Base-by-base conservation (phyloP, 148 eudicot species). In the Fagopyrum esculentum region DNA sequence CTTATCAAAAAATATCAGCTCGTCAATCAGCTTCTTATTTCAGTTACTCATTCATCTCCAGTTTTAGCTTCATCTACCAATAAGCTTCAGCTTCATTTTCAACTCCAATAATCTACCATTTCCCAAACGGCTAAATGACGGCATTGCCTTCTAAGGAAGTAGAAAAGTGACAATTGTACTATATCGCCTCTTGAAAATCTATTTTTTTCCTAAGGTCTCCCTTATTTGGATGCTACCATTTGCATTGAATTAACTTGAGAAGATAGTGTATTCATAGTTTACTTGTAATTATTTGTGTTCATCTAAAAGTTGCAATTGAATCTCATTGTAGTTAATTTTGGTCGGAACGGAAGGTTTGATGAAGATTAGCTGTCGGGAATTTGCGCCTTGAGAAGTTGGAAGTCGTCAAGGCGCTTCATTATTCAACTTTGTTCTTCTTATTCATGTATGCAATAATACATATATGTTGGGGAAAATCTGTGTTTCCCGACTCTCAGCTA, bases 121-220 rank as follows among this genome's bases (percentile, higher is more conserved):
- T 22, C 0, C 26, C 26, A 22, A 22, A 22, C 0, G 26, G 26
- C 77, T 78, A 74, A 73, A 70, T 70, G 75, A 79, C 7, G 91
- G 89, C 56, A 82, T 91, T 55, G 69, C 93, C 17, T 91, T 89
- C 60, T 69, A 91, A 79, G 81, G 97, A 86, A 85, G 77, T 74
- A 22, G 81, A 73, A 16, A 78, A 82, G 73, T 85, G 80, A 83
- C 43, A 9, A 13, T 75, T 56, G 57, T 44, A 10, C 71, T 46
- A 10, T 68, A 7, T 40, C n/a, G 6, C 45, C 3, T 2, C 49
- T 46, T 5, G 51, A 19, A 69, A 35, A 4, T 69, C 43, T 5
- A 2, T 22, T 16, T 0, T 15, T 6, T 46, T 68, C 15, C n/a
- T 68, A 22, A 22, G 26, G 11, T 68, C 10, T 44, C 49, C 51